These are phyloP conservation scores for Esteya vermicola DNA, from an alignment of 2,329 filamentous ascomycete genomes.

Conservation along the genomic window DNA sequence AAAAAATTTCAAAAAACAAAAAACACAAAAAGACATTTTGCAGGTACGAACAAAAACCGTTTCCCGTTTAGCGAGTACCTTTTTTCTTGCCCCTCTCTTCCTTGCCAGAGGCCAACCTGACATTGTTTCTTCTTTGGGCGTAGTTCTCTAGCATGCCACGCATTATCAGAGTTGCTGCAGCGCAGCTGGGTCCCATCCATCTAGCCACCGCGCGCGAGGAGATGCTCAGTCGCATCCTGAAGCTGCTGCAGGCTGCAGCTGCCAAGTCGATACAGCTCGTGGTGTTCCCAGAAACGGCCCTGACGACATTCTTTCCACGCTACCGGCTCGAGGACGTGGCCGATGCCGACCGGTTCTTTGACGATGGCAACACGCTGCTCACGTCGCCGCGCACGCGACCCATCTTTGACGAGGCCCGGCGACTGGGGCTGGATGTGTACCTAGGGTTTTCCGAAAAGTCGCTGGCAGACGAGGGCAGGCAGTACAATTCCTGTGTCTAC, in stretches of 20 bases:
- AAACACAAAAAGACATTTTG: too few species aligned
- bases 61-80: too few species aligned
- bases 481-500: slow-evolving; percentile 36
- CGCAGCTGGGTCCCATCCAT: slow-evolving; percentile 36
- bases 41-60: too few species aligned
- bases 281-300: slow-evolving; percentile 37
- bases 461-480: slow-evolving; percentile 16
- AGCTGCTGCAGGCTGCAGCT: slow-evolving; percentile 30
- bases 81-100: too few species aligned
- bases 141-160: too few species aligned
- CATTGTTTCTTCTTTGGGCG: too few species aligned
- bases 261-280: slow-evolving; percentile 30
- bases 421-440: slow-evolving; percentile 32
- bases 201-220: slow-evolving; percentile 21
- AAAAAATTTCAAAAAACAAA: too few species aligned
- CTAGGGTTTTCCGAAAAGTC: slow-evolving; percentile 39
- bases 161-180: too few species aligned
- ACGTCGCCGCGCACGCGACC: slow-evolving; percentile 28
- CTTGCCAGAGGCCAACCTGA: too few species aligned
- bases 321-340: slow-evolving; percentile 31
- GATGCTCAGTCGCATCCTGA: slow-evolving; percentile 31
- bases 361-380: slow-evolving; percentile 26
- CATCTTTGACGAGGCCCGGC: slow-evolving; percentile 32
- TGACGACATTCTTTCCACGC: slow-evolving; percentile 43
- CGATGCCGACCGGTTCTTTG: slow-evolving; percentile 32